Base-by-base conservation (phyloP, 805 yeast species). In the Ogataea ganodermae region DNA sequence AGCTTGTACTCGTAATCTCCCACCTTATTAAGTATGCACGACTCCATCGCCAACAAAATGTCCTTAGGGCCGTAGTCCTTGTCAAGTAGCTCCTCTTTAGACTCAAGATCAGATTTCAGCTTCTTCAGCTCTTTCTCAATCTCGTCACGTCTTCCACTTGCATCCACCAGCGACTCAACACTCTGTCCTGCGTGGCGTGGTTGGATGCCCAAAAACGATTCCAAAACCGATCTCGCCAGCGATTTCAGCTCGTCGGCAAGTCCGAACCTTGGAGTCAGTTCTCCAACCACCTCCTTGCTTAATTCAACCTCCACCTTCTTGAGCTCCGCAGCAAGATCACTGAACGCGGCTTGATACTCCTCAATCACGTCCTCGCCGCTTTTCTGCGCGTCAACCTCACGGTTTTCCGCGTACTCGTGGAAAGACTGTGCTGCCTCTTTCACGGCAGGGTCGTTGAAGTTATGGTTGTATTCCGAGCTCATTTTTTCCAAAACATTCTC, bases 401-500 rank as follows among this genome's bases (percentile, higher is more conserved):
- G 65, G 52, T 75, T 75, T 9, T 78, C 74, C 7, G 65, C 55
- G 54, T 76, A 73, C 51, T 79, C 75, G 37, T 77, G 79, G 60
- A 66, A 84, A 0, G 70, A 69, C 16, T 76, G 70, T 14, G 89
- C 83, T 1, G 91, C 83, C 17, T 72, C 76, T 63, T 89, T 89
- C 16, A 91, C 97, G 0, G 91, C 95, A 6, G 81, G 80, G 66
- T 91, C 97, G 61, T 91, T 89, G 68, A 89, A 80, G 58, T 89
- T 86, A 40, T 86, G 88, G 57, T 89, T 88, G 66, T 86, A 90
- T n/a, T 78, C 76, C 2, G 71, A 60, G 7, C 73, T 63, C 67
- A 91, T 70, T 4, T 67, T 66, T 2, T 66, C 63, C 42, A 89
- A 61, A 14, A 86, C 72, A 2, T 46, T 39, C 51, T 80, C 84